These are phyloP conservation scores for Aurantiochytrium sp. DNA, from an alignment of 108 stramenopile species.

Conservation along the genomic window DNA sequence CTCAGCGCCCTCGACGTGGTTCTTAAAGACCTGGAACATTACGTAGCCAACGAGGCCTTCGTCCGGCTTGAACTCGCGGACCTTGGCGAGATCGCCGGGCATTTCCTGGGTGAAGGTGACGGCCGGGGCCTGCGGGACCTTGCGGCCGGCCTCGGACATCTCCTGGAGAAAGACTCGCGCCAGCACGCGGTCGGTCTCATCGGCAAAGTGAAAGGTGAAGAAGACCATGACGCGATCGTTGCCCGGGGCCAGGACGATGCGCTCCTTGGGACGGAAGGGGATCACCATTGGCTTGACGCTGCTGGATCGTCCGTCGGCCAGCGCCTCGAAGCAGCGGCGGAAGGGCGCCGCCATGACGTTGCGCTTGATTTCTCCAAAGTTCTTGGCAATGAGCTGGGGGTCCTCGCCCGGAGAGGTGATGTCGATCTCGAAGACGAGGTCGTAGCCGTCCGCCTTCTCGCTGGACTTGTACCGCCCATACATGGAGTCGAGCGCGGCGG, in stretches of 20 bases:
- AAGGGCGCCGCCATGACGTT: constrained; percentile 55
- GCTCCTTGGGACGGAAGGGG: constrained; percentile 44
- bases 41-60: constrained; percentile 45
- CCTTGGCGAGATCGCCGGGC: neutral
- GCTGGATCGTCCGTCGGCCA: constrained; percentile 34
- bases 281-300: constrained; percentile 35
- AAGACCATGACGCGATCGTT: constrained; percentile 54
- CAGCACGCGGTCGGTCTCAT: constrained; percentile 53
- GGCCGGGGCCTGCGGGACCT: constrained; percentile 55
- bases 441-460: neutral
- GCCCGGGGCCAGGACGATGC: constrained; percentile 44
- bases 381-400: neutral
- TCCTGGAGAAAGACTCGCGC: constrained; percentile 53
- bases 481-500: neutral
- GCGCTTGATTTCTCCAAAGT: constrained; percentile 46
- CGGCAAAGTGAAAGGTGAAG: constrained; percentile 55
- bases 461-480: neutral
- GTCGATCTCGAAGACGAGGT: constrained; percentile 20
- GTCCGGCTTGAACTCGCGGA: neutral
- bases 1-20: constrained; percentile 47
- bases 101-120: constrained; percentile 28
- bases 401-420: neutral
- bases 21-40: constrained; percentile 53
- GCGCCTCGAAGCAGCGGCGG: constrained; percentile 41
- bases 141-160: constrained; percentile 50